Evolutionary conservation across 2,329 filamentous ascomycete genomes (phyloP).

Genomic region (Talaromyces islandicus): DNA sequence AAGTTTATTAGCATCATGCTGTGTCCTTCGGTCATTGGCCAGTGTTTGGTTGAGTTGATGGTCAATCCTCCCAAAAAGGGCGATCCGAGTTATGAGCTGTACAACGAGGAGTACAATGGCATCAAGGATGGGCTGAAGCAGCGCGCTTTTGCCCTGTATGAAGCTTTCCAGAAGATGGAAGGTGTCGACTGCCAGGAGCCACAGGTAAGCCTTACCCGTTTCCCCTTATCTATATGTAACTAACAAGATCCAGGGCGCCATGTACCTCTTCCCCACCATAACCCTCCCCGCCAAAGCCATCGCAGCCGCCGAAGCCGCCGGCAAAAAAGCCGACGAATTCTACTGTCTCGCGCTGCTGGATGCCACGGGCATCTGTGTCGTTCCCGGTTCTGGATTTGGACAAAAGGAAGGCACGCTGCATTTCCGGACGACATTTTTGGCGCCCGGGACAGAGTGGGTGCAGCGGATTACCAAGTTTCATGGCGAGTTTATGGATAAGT

Average conservation of each 20-base stretch:
- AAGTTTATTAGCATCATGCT: conserved; percentile 98
- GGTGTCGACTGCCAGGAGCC: conserved; percentile 86
- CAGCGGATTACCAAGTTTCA: conserved; percentile 85
- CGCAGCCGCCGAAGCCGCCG: conserved; percentile 67
- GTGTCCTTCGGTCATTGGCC: conserved; percentile 89
- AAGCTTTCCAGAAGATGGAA: conserved; percentile 91
- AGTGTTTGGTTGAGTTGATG: conserved; percentile 96
- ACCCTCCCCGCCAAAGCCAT: conserved; percentile 68
- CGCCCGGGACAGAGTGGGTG: conserved; percentile 93
- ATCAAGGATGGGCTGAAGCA: conserved; percentile 74
- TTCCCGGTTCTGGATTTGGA: conserved; percentile 87
- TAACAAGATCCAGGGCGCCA: conserved; percentile 61
- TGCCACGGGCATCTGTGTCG: conserved; percentile 88
- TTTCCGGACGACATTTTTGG: conserved; percentile 94
- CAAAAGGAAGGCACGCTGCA: conserved; percentile 88
- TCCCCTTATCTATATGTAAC: neutral
- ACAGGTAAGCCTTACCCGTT: conserved; percentile 45
- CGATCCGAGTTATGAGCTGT: conserved; percentile 76
- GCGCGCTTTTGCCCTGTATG: conserved; percentile 78
- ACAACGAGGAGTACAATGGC: conserved; percentile 74
- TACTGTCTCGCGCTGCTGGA: conserved; percentile 90
- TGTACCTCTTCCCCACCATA: conserved; percentile 99
- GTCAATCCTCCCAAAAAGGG: conserved; percentile 86
- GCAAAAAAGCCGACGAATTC: conserved; percentile 78
- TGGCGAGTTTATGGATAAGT: conserved; percentile 83